Evolutionary conservation across 2,329 filamentous ascomycete genomes (phyloP), one percentile per base, ranked within the genome.

Genomic region (Elsinoe ampelina): DNA sequence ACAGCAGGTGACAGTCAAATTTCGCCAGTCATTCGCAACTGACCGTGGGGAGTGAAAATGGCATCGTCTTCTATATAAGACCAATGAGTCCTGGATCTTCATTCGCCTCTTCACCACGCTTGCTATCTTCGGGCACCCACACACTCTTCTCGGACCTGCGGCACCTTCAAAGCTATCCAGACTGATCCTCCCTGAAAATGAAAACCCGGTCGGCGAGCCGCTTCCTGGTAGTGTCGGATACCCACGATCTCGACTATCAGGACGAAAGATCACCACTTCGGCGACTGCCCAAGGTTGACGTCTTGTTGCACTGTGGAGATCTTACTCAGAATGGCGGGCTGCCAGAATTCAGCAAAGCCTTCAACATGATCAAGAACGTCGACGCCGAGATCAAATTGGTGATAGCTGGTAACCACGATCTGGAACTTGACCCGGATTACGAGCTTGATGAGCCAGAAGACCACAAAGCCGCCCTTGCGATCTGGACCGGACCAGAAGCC

Each of bases 231-330:
- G 7, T 50, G 5, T 50, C 45, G 3, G 45, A 50, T 35, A 50
- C 45, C 6, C 45, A 50, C n/a, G 20, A 20, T 20, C 17, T 50
- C 15, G 45, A 35, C 30, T 11, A 7, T 7, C 13, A 48, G 19
- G 13, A 15, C 17, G 12, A 26, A 4, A 35, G 8, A 13, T 50
- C 32, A 3, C 26, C 45, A 8, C 32, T 50, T 8, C 45, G 13
- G 13, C 12, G 19, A 10, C 19, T 48, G 12, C 19, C n/a, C n/a
- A 3, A 5, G 1, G 63, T 60, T 13, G 70, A 74, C 47, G 65
- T 74, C 2, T 61, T 71, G 0, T 64, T 75, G 1, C 69, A 74
- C 56, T 72, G 68, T 45, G 72, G 71, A 5, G 70, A 74, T 56
- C 57, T 74, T 1, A 73, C 70, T 0, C 61, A 65, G 38, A 57